Evolutionary conservation across 2,329 filamentous ascomycete species (phyloP).

Genomic region (Penicillium sp.): DNA sequence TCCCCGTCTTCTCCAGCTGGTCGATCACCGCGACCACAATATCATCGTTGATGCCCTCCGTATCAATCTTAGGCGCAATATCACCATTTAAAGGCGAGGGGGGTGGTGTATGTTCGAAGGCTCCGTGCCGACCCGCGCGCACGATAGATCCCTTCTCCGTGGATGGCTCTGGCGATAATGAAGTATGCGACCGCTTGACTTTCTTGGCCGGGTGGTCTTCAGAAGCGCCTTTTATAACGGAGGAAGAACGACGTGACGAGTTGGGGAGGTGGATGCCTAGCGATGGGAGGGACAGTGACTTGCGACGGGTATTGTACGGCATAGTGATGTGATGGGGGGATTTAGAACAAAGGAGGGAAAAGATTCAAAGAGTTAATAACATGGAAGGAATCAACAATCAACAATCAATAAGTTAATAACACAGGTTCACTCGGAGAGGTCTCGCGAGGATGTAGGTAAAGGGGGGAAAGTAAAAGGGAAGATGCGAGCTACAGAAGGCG

Average conservation of each 20-base stretch:
- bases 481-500: conserved; percentile 22
- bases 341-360: conserved; percentile 16
- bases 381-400: conserved; percentile 12
- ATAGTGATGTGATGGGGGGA: conserved; percentile 52
- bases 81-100: conserved; percentile 64
- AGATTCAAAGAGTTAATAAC: conserved; percentile 8
- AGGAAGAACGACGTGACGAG: conserved; percentile 59
- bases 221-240: conserved; percentile 63
- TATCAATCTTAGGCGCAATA: conserved; percentile 63
- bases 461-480: conserved; percentile 14
- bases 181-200: conserved; percentile 73
- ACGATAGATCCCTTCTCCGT: conserved; percentile 26
- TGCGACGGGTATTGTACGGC: conserved; percentile 96
- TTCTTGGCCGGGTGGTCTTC: conserved; percentile 60
- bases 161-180: conserved; percentile 42
- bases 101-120: conserved; percentile 73
- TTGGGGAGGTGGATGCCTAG: conserved; percentile 83
- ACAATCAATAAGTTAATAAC: conserved; percentile 15
- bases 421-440: conserved; percentile 10
- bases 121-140: conserved; percentile 45
- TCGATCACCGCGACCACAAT: conserved; percentile 89
- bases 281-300: conserved; percentile 88
- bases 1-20: conserved; percentile 84
- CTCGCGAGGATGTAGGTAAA: conserved; percentile 10
- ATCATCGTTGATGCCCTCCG: conserved; percentile 86